Evolutionary conservation across 345 rosid species (phyloP).

Genomic region (Corchorus olitorius): DNA sequence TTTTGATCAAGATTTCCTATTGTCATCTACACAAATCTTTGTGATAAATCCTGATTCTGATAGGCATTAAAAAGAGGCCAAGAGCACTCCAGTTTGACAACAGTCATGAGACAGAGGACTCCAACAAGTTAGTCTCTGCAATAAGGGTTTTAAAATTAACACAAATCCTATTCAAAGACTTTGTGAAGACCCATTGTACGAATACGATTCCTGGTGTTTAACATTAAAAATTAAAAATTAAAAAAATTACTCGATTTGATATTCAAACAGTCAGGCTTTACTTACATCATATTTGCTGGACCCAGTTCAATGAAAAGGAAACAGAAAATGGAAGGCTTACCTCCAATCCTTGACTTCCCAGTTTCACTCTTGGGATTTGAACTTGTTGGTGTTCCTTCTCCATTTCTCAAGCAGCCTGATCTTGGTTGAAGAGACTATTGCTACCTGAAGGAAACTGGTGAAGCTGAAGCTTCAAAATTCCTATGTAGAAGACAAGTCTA

Average conservation of each 20-base stretch:
- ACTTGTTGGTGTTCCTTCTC: slow-evolving; percentile 7
- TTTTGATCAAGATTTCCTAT: neutral
- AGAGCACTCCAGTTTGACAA: neutral
- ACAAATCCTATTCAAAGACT: neutral
- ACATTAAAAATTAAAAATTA: too few relatives aligned
- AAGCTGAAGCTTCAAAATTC: neutral
- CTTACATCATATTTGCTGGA: neutral
- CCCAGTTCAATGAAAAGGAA: neutral
- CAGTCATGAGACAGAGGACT: neutral
- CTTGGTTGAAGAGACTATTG: neutral
- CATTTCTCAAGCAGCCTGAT: neutral
- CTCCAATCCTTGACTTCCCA: slow-evolving; percentile 50
- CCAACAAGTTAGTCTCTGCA: neutral
- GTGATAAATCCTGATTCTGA: neutral
- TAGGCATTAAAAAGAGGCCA: neutral
- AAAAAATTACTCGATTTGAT: neutral
- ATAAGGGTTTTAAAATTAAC: neutral
- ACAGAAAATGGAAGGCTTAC: slow-evolving; percentile 19
- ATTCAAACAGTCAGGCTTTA: neutral
- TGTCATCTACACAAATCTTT: neutral
- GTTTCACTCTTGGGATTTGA: slow-evolving; percentile 36
- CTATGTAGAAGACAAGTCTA: neutral
- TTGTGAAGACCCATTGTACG: neutral
- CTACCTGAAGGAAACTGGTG: neutral
- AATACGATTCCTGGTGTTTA: too few relatives aligned